These are phyloP conservation scores for Ogataea minuta DNA, from an alignment of 805 yeast genomes.

Conservation along the genomic window DNA sequence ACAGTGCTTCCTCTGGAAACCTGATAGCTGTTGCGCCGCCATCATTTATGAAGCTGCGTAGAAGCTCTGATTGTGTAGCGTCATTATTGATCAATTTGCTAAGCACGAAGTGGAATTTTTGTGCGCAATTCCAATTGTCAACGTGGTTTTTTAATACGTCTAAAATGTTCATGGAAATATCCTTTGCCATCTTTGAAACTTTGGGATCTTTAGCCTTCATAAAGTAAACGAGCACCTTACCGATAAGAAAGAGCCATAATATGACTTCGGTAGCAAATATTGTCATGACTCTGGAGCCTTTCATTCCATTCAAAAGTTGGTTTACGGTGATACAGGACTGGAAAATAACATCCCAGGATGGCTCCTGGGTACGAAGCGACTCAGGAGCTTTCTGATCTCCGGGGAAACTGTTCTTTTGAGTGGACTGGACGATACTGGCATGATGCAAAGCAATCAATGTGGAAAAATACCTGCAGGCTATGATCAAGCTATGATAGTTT, in stretches of 20 bases:
- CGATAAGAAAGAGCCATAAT: slow-evolving; percentile 12
- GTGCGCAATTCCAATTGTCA: slow-evolving; percentile 8
- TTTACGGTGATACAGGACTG: slow-evolving; percentile 14
- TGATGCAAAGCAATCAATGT: slow-evolving; percentile 10
- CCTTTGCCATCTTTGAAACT: slow-evolving; percentile 3
- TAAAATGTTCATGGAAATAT: slow-evolving; percentile 2
- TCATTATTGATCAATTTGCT: slow-evolving; percentile 5
- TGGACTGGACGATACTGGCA: slow-evolving; percentile 7
- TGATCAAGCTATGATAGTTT: slow-evolving; percentile 3
- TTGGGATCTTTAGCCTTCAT: slow-evolving; percentile 4
- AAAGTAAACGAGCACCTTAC: slow-evolving; percentile 15
- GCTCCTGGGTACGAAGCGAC: slow-evolving; percentile 2
- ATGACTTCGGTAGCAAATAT: slow-evolving; percentile 6
- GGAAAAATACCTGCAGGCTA: slow-evolving; percentile 8
- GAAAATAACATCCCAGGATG: slow-evolving; percentile 24
- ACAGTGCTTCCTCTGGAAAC: too few relatives aligned
- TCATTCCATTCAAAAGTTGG: slow-evolving; percentile 8
- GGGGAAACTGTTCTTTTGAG: neutral
- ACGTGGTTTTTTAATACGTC: slow-evolving; percentile 2
- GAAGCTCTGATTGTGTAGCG: slow-evolving; percentile 2
- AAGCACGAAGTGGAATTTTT: slow-evolving; percentile 9
- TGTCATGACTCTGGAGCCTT: slow-evolving; percentile 4
- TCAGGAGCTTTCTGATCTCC: neutral
- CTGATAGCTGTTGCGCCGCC: neutral
- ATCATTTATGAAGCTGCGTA: neutral